Percentiles rank a stretch among this genome's conserved stretches.
phyloP scores from a whole-genome alignment of 148 eudicot genomes.

The Silene latifolia region DNA sequence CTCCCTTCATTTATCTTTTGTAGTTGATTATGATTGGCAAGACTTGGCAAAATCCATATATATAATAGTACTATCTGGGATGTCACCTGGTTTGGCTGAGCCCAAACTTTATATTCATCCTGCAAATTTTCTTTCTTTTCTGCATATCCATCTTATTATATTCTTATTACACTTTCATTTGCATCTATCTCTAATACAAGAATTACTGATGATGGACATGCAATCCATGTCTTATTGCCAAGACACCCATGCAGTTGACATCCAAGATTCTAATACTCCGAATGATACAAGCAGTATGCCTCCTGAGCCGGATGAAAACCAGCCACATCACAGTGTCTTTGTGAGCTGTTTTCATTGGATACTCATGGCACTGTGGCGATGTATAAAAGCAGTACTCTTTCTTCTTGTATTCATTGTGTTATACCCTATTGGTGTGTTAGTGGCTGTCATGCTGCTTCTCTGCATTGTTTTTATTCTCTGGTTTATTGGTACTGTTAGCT shows the following conservation, averaged over 20 bases:
- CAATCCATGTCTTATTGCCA: neutral
- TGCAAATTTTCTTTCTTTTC: neutral
- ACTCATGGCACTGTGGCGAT: neutral
- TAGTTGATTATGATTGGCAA: constrained; percentile 1
- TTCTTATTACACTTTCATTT: neutral
- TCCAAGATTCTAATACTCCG: neutral
- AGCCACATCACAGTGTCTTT: neutral
- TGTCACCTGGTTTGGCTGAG: neutral
- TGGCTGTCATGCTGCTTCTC: neutral
- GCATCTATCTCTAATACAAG: neutral
- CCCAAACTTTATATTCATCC: neutral
- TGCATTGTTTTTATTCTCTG: neutral
- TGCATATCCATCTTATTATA: neutral
- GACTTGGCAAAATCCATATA: constrained; percentile 8
- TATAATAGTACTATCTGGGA: no score
- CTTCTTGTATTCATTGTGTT: neutral
- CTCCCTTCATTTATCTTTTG: no score
- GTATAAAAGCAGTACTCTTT: neutral
- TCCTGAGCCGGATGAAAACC: neutral
- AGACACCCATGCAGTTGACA: neutral
- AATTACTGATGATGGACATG: neutral
- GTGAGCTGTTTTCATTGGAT: neutral
- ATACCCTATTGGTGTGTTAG: neutral
- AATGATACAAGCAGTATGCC: neutral
- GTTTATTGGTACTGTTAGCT: neutral